Base-by-base conservation (phyloP, 192 early-diverging fungal genomes). In the Coemansia sp. region DNA sequence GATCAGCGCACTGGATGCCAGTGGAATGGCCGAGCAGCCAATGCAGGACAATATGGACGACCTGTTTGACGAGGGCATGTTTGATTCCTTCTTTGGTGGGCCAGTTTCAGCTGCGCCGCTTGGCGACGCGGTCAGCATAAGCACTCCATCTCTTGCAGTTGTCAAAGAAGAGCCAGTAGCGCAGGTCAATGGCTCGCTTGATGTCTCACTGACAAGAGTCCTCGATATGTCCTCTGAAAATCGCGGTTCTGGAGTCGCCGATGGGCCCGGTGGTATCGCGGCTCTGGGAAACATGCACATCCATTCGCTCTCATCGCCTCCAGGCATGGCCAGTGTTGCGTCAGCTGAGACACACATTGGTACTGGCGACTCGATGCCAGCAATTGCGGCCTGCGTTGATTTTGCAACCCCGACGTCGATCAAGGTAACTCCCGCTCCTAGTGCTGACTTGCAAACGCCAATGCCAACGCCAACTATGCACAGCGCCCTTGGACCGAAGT, bases 41-140 rank as follows among this genome's bases (percentile, higher is more conserved):
- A 22, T 62, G 58, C 58, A 62, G 29, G 66, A 79, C 16, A 72
- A 29, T 13, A 77, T 72, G 40, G 75, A 83, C 44, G 80, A 83
- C 20, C 13, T 78, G 43, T 69, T 83, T 60, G 78, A 74, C 46
- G 79, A 81, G 46, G 75, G 76, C 27, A 72, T 78, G 69, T 75
- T 83, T 62, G 75, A 78, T 38, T 77, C 75, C 24, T 78, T 78
- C 34, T 83, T 83, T 67, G 75, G 72, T 34, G 72, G 72, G 3
- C 53, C 72, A 3, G 29, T 72, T 1, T 62, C 72, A n/a, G 41
- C 69, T 43, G 62, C 66, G 9, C 50, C 61, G 0, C 39, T 57
- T 10, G 22, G 38, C 38, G 16, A 46, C 20, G 18, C 53, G 3
- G 53, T 27, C 53, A 31, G 53, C 27, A 57, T 31, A 16, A 31